Base-by-base conservation (phyloP, 805 yeast species). In the Metschnikowia santaceciliae region DNA sequence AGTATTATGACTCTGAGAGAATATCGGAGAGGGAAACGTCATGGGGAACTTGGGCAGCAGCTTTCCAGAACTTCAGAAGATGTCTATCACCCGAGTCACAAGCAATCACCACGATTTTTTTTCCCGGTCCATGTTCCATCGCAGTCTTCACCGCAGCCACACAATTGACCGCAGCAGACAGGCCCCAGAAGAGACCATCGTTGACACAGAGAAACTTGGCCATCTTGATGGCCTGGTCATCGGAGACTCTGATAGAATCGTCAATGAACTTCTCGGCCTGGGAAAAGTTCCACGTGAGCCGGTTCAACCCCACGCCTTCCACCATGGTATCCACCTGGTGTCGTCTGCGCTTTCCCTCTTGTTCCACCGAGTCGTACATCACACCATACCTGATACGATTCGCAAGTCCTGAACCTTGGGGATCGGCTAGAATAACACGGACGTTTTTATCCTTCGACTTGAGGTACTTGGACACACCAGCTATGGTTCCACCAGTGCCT, bases 261-360 rank as follows among this genome's bases (percentile, higher is more conserved):
- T 90, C 96, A 13, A 92, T 83, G 51, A 66, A 77, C 1, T 67
- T 62, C 58, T 88, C 90, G 1, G 90, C 98, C 46, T 77, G 79
- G 42, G 75, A 69, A 66, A 92, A 88, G 66, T 92, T 92, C 61
- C 80, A 78, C 0, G 99, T 92, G 23, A 94, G 71, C 55, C 99
- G 74, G 60, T 90, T 94, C 51, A 92, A 70, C 0, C 99, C 99
- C 30, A 92, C 86, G 0, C 99, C 99, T 67, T 92, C 99, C 3
- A 92, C 84, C 1, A 91, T 63, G 0, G 98, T 94, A 66, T 92
- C 99, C 1, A 92, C 98, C 68, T 92, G 99, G 66, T 94, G 98
- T 58, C 99, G 74, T 63, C 97, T 78, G 59, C 98, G 76, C 0
- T 94, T 88, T 1, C 99, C 99, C 69, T 92, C 99, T 57, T 79